Conservation (phyloP, 2,329 filamentous ascomycete species). For the Ophiocordyceps camponoti-saundersi region DNA sequence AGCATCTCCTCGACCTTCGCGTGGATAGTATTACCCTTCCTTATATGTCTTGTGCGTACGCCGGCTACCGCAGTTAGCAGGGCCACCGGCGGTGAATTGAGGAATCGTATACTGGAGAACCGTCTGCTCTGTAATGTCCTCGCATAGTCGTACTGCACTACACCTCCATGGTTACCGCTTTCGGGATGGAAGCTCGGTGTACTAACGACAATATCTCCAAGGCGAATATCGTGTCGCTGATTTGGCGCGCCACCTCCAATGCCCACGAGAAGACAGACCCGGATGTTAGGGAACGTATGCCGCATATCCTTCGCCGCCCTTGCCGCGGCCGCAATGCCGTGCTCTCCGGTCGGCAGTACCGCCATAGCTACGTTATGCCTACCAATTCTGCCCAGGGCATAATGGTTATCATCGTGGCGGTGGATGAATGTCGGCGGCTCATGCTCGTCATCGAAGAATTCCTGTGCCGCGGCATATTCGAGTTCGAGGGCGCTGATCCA, state of each 20-base stretch:
- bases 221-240: conserved; percentile 12
- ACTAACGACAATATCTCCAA: conserved; percentile 9
- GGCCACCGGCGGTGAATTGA: conserved; percentile 4
- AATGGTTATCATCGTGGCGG: conserved; percentile 2
- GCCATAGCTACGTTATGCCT: conserved; percentile 6
- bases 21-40: neutral
- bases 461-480: conserved; percentile 18
- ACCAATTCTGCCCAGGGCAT: conserved; percentile 4
- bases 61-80: conserved; percentile 1
- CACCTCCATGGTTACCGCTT: conserved; percentile 1
- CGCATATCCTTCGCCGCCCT: conserved; percentile 10
- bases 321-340: conserved; percentile 4
- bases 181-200: neutral
- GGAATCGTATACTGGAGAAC: conserved; percentile 2
- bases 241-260: conserved; percentile 15
- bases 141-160: conserved; percentile 9
- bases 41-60: neutral
- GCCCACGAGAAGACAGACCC: conserved; percentile 5
- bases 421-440: neutral
- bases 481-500: conserved; percentile 22
- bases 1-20: neutral
- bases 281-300: conserved; percentile 11
- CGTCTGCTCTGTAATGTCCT: conserved; percentile 4
- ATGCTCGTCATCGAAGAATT: conserved; percentile 18
- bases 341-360: conserved; percentile 1